Evolutionary conservation across 805 yeast species (phyloP).

Genomic region (Allodekkera sacchari): DNA sequence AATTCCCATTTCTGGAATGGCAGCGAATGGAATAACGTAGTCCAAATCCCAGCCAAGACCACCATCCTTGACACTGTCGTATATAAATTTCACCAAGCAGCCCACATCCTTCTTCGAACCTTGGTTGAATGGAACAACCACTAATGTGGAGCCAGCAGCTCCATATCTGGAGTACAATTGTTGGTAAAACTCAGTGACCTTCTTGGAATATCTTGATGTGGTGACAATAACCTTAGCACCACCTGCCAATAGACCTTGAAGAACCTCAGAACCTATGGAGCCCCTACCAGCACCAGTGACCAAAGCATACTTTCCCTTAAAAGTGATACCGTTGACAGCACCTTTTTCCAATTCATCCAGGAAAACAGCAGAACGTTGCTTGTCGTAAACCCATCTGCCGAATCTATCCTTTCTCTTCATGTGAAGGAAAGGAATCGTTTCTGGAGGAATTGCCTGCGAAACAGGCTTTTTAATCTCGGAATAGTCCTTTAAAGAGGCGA

Average conservation of each 20-base stretch:
- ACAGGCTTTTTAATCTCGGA: conserved; percentile 66
- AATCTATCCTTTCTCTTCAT: conserved; percentile 66
- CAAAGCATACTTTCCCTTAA: conserved; percentile 79
- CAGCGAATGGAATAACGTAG: conserved; percentile 94
- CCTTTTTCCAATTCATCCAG: conserved; percentile 89
- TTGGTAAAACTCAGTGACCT: conserved; percentile 94
- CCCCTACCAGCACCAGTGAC: conserved; percentile 99
- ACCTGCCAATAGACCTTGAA: conserved; percentile 92
- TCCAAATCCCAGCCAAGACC: conserved; percentile 98
- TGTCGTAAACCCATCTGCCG: conserved; percentile 82
- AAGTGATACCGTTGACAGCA: conserved; percentile 90
- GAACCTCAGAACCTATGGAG: conserved; percentile 94
- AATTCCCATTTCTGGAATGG: conserved; percentile 97
- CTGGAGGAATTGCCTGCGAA: conserved; percentile 64
- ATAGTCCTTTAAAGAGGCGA: conserved; percentile 73
- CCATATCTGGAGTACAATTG: conserved; percentile 88
- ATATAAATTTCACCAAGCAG: conserved; percentile 76
- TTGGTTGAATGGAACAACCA: conserved; percentile 98
- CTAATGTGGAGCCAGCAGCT: conserved; percentile 82
- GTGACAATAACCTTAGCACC: conserved; percentile 98
- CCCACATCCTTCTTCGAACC: conserved; percentile 93
- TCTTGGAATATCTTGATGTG: conserved; percentile 89
- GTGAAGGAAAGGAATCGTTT: conserved; percentile 92
- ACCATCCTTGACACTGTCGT: conserved; percentile 72
- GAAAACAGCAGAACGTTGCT: conserved; percentile 64